A percentile compares a stretch with the other conserved stretches of the same genome.
Evolutionary conservation across 176 grass and related monocot species (phyloP).

Genomic region (Juncus effusus): DNA sequence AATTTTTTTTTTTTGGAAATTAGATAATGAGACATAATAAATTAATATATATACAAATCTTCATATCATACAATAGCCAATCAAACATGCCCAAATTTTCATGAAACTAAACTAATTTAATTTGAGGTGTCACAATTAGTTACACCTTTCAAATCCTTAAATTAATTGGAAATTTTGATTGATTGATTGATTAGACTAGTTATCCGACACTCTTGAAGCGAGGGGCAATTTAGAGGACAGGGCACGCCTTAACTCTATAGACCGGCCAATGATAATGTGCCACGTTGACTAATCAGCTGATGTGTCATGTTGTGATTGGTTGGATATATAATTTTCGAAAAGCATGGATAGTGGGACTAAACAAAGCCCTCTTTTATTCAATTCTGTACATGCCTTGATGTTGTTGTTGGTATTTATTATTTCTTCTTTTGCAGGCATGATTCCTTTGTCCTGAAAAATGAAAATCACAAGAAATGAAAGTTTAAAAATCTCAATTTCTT

Average conservation of each 20-base stretch:
- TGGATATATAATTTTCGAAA: constrained; percentile 45
- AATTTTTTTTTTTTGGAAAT: too few relatives aligned
- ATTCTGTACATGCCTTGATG: constrained; percentile 51
- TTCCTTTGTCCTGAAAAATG: constrained; percentile 23
- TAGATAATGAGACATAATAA: too few relatives aligned
- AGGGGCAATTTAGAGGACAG: neutral
- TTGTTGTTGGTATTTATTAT: too few relatives aligned
- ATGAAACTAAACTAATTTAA: constrained; percentile 17
- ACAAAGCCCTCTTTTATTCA: constrained; percentile 75
- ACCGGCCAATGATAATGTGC: neutral
- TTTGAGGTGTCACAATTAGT: constrained; percentile 20
- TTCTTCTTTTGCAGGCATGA: constrained; percentile 33
- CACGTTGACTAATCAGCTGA: too few relatives aligned
- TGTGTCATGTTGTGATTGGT: neutral
- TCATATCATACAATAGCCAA: neutral
- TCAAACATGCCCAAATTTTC: constrained; percentile 13
- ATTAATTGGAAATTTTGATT: constrained; percentile 10
- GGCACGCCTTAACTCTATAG: neutral
- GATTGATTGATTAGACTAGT: constrained; percentile 29
- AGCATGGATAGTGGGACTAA: constrained; percentile 67
- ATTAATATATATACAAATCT: too few relatives aligned
- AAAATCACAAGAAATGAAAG: too few relatives aligned
- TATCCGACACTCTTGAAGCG: constrained; percentile 10
- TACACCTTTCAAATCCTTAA: constrained; percentile 24
- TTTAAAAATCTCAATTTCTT: constrained; percentile 18